Conservation (phyloP, 1,284 basidiomycete species). For the Jaminaea rosea region DNA sequence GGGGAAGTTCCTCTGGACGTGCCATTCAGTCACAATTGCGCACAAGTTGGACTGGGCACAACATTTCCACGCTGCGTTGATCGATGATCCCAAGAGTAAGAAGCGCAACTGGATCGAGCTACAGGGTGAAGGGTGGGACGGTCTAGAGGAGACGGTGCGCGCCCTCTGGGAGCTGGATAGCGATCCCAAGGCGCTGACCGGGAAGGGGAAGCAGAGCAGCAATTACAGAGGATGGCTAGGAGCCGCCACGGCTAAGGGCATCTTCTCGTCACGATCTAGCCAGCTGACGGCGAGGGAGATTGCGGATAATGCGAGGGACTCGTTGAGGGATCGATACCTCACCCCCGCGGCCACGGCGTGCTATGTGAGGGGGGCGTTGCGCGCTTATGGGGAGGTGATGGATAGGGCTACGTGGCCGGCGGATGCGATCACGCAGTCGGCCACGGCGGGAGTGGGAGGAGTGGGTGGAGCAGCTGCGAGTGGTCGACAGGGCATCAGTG, state of each 20-base stretch:
- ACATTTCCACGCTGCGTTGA: constrained; percentile 33
- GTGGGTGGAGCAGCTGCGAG: too few species aligned
- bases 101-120: not conserved
- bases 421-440: not conserved
- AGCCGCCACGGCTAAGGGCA: not conserved
- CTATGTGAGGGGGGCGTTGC: constrained; percentile 20
- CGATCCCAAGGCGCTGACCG: not conserved
- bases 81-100: constrained; percentile 4
- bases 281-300: not conserved
- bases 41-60: constrained; percentile 34
- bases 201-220: not conserved
- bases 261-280: not conserved
- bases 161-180: not conserved
- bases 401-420: not conserved
- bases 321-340: constrained; percentile 20
- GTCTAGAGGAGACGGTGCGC: not conserved
- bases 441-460: too few species aligned
- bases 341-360: constrained; percentile 22
- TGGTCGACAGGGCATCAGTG: too few species aligned
- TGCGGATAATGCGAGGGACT: constrained; percentile 11
- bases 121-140: not conserved
- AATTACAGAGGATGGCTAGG: not conserved
- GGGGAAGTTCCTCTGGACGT: constrained; percentile 18
- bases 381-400: not conserved
- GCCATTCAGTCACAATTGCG: constrained; percentile 18